These are phyloP conservation scores for Euphorbia lathyris DNA, from an alignment of 345 rosid species.

Conservation along the genomic window DNA sequence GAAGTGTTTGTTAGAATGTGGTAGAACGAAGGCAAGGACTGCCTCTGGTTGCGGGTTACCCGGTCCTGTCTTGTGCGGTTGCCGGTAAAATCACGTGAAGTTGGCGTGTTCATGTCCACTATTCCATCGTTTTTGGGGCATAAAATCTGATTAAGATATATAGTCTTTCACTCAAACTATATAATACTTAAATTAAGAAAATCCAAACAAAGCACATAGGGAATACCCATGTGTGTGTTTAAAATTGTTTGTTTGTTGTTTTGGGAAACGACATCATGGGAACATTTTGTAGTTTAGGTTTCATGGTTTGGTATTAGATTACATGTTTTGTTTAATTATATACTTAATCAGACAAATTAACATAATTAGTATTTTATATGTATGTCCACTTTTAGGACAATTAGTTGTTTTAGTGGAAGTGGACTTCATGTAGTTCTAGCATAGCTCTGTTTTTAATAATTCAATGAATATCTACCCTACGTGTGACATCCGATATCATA, in stretches of 20 bases:
- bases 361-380: not conserved
- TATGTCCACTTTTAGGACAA: no score
- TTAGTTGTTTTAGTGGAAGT: no score
- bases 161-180: no score
- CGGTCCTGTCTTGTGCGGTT: constrained; percentile 10
- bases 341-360: not conserved
- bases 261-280: constrained; percentile 8
- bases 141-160: no score
- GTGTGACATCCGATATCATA: no score
- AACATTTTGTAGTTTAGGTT: constrained; percentile 5
- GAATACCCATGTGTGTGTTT: not conserved
- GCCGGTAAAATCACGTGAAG: constrained; percentile 1
- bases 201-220: constrained; percentile 5
- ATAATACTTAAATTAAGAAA: no score
- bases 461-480: no score
- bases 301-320: not conserved
- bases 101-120: not conserved
- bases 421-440: no score
- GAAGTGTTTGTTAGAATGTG: constrained; percentile 5
- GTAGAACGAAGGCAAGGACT: not conserved
- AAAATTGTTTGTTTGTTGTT: not conserved
- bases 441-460: no score
- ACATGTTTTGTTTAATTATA: not conserved
- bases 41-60: constrained; percentile 6
- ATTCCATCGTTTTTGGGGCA: not conserved